Evolutionary conservation across 2,329 filamentous ascomycete genomes (phyloP), one percentile per base, ranked within the genome.

Genomic region (Teratosphaeria viscida): DNA sequence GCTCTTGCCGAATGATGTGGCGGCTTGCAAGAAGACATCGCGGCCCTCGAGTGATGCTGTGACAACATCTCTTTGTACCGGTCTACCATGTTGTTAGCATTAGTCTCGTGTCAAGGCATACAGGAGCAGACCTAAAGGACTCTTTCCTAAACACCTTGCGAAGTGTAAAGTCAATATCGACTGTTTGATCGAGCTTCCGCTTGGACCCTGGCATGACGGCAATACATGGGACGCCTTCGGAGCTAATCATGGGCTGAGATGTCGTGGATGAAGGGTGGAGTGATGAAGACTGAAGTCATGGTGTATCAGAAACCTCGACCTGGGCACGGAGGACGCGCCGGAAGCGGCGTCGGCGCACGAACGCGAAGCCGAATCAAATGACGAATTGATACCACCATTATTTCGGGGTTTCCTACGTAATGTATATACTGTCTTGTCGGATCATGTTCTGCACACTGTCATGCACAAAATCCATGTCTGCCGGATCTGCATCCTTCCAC

Each of bases 21-120:
- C 89, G 54, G 92, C 92, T 74, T 96, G 92, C 0, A 97, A 82
- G 70, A 95, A 96, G 52, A 97, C 88, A 85, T 97, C 92, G 63
- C 92, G 81, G 16, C 90, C 88, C 59, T 88, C 84, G 8, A 96
- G 79, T 2, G 89, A 89, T 7, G 90, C 88, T 60, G 82, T 80
- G 59, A 97, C 92, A 59, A 96, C 91, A 69, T 97, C 91, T 61
- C 89, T 85, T 71, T 96, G 92, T 43, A 89, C 78, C 11, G 91
- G 90, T 66, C 90, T 91, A 62, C 5, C 19, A 7, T 4, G 4
- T 5, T 3, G 35, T 61, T 35, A 57, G 59, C 39, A n/a, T 54
- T 2, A 16, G 8, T 54, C 32, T 16, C 53, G 43, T 53, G 19
- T 43, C n/a, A 39, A 43, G 11, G 12, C 11, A 26, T 26, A 5